These are phyloP conservation scores for Melocanna baccifera DNA, from an alignment of 176 grass and related monocot species.

Conservation along the genomic window DNA sequence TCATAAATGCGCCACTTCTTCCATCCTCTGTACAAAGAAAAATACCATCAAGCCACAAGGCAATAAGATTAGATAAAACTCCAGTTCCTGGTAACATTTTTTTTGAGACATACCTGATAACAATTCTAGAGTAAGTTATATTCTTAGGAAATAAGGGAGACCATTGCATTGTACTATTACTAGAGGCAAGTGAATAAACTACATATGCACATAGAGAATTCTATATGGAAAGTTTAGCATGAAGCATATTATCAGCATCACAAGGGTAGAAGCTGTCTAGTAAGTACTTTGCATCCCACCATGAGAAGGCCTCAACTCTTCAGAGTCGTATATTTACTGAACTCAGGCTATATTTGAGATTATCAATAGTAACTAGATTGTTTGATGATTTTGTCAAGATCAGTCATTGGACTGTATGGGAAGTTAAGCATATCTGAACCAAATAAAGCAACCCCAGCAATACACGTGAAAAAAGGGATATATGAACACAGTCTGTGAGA, in stretches of 20 bases:
- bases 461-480: not conserved
- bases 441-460: not conserved
- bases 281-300: not conserved
- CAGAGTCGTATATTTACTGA: constrained; percentile 6
- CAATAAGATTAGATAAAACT: not conserved
- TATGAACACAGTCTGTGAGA: not conserved
- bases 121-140: not conserved
- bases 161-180: not conserved
- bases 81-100: not conserved
- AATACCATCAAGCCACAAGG: constrained; percentile 18
- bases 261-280: not conserved
- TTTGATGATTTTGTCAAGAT: constrained; percentile 6
- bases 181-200: not conserved
- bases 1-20: constrained; percentile 88
- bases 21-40: constrained; percentile 68
- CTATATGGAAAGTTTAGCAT: not conserved
- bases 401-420: not conserved
- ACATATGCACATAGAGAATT: constrained; percentile 2
- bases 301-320: not conserved
- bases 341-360: not conserved
- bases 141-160: not conserved
- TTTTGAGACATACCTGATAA: too few species aligned
- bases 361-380: not conserved
- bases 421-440: not conserved
- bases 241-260: not conserved